phyloP scores from a whole-genome alignment of 2,329 filamentous ascomycete species.

The Cordyceps tenuipes region DNA sequence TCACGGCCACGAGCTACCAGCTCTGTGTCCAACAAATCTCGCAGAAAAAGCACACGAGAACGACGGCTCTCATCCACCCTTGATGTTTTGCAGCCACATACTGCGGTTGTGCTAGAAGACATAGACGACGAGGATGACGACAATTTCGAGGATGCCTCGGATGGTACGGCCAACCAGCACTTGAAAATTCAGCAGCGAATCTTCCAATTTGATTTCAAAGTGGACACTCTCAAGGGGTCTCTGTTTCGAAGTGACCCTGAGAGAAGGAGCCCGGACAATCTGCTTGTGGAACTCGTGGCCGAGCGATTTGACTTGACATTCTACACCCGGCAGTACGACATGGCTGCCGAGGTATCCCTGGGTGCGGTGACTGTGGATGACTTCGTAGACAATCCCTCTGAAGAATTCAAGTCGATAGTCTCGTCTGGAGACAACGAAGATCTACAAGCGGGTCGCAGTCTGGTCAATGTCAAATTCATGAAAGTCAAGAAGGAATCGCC shows the following conservation, averaged over 20 bases:
- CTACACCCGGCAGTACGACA: slow-evolving; percentile 81
- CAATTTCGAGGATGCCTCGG: slow-evolving; percentile 59
- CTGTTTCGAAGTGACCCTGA: slow-evolving; percentile 81
- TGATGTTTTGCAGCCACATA: slow-evolving; percentile 60
- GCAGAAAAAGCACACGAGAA: slow-evolving; percentile 36
- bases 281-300: slow-evolving; percentile 86
- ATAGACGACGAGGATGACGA: slow-evolving; percentile 61
- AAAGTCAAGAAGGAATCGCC: slow-evolving; percentile 86
- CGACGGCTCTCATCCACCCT: slow-evolving; percentile 63
- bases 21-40: slow-evolving; percentile 36
- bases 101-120: slow-evolving; percentile 72
- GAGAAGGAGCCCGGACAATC: slow-evolving; percentile 62
- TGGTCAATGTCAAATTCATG: slow-evolving; percentile 83
- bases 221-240: slow-evolving; percentile 88
- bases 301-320: slow-evolving; percentile 83
- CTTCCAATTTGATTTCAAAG: slow-evolving; percentile 95
- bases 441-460: slow-evolving; percentile 65
- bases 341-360: slow-evolving; percentile 85
- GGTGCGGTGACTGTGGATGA: slow-evolving; percentile 86
- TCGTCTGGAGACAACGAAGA: slow-evolving; percentile 71
- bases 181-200: slow-evolving; percentile 77
- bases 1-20: slow-evolving; percentile 38
- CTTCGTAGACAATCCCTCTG: slow-evolving; percentile 79
- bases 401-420: slow-evolving; percentile 96
- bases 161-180: slow-evolving; percentile 46